These are phyloP conservation scores for Amaranthus cruentus DNA, from an alignment of 148 eudicot genomes.

Conservation along the genomic window DNA sequence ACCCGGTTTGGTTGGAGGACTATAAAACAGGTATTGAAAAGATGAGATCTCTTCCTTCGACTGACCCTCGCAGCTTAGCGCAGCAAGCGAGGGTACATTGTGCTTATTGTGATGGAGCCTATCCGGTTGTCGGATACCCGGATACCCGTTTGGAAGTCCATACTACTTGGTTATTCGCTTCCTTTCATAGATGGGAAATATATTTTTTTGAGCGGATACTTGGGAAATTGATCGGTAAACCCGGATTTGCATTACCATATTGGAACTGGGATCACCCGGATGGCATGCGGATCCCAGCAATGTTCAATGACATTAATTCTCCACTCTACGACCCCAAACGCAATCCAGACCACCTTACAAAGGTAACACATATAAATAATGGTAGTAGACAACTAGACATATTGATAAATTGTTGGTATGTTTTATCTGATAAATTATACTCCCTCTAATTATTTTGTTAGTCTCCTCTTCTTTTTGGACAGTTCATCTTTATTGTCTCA, in stretches of 20 bases:
- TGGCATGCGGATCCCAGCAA: constrained; percentile 1
- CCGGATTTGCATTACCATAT: constrained; percentile 9
- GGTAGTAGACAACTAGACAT: no score
- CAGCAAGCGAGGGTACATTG: constrained; percentile 19
- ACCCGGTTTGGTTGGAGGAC: not conserved
- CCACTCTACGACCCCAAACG: not conserved
- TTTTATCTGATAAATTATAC: no score
- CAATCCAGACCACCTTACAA: not conserved
- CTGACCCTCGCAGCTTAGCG: constrained; percentile 6
- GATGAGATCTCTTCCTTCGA: constrained; percentile 2
- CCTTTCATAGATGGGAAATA: constrained; percentile 12
- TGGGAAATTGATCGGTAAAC: not conserved
- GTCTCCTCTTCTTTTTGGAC: no score
- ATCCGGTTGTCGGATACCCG: not conserved
- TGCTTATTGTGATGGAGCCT: constrained; percentile 18
- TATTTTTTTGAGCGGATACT: constrained; percentile 17
- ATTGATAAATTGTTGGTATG: no score
- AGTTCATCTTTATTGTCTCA: no score
- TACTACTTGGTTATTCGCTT: constrained; percentile 3
- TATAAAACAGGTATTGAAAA: not conserved
- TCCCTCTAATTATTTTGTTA: no score
- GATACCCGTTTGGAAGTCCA: not conserved
- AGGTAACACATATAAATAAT: no score
- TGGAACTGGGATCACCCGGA: constrained; percentile 24
- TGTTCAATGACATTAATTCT: constrained; percentile 7